Base-by-base conservation (phyloP, 2,329 filamentous ascomycete genomes). In the Xylariaceae sp. region DNA sequence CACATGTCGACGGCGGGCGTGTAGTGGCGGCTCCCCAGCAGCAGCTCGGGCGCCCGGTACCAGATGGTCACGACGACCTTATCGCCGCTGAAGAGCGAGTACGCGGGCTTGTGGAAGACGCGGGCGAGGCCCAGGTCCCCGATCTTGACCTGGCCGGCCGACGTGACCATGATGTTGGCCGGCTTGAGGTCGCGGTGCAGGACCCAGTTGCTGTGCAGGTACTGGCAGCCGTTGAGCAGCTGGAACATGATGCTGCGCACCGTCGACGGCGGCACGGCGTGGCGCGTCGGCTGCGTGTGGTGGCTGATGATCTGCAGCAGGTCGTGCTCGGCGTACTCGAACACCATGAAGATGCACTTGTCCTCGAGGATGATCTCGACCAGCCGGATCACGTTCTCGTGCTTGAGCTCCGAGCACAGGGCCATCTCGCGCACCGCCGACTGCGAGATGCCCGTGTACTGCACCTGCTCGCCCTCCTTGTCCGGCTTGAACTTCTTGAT, bases 401-500 rank as follows among this genome's bases (percentile, higher is more conserved):
- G 88, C 38, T 75, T 78, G 17, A 98, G 72, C 56, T 98, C 92
- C 23, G 86, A 92, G 62, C 92, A 98, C 1, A 98, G 69, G 12
- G 90, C 87, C 88, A 98, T 98, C 60, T 98, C 92, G 33, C 92
- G 85, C 45, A 95, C 86, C 4, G 92, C 92, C 11, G 89, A 95
- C 59, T 98, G 92, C 1, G 92, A 96, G 45, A 98, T 94, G 41
- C 92, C 92, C 0, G 92, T 96, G 61, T 98, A 98, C 51, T 93
- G 84, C 29, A 95, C 68, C 50, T 83, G 77, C 59, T 98, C 92
- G 37, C 92, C 92, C 63, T 98, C 92, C 65, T 96, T 98, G 61
- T 98, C 92, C 6, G 89, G 89, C 67, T 95, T 95, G 75, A 95
- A 94, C 75, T 98, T 98, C 58, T 98, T 98, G 68, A 98, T 98